Evolutionary conservation across 768 basidiomycete species (phyloP), one percentile per base, ranked within the genome.

Genomic region (Lactarius vividus): DNA sequence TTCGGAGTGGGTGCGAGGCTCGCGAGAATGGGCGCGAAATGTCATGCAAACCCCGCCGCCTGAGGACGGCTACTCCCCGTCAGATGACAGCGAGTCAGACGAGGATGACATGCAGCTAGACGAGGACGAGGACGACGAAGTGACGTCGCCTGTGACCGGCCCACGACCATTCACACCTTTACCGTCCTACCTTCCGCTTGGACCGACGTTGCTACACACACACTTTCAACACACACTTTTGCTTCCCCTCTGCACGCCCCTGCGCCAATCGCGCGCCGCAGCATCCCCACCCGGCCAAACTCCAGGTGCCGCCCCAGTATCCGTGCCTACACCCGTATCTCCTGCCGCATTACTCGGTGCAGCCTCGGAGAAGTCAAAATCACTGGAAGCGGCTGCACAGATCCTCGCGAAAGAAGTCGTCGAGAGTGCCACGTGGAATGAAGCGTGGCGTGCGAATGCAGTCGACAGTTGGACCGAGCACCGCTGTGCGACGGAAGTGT

Each of bases 301-400:
- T 0, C 72, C 78, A 18, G 74, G 79, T 16, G 72, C 80, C 37
- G 76, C 71, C 4, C 77, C 77, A 3, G 78, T 79, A 3, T 82
- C 83, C n/a, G 91, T 88, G 0, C 91, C 91, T 1, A 94, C 92
- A 0, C 92, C 92, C 1, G 90, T 94, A 3, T 94, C 92, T 0
- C 92, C 92, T 23, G 91, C 89, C 4, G 88, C 89, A 1, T 79
- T 80, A 0, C 76, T 90, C 37, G 88, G 88, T 4, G 81, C 84
- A 1, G 78, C 85, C 1, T 83, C 84, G 4, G 90, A 90, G 72
- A 85, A 85, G 67, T 82, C 84, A 3, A 87, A 85, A 72, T 84
- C 84, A 1, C 77, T 93, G 28, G 91, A 92, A 73, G 83, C 85
- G 0, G 84, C 85, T 1, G 91, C 85, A 4, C 80, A 80, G 57